phyloP scores from a whole-genome alignment of 805 yeast species.

The Scheffersomyces lignosus region DNA sequence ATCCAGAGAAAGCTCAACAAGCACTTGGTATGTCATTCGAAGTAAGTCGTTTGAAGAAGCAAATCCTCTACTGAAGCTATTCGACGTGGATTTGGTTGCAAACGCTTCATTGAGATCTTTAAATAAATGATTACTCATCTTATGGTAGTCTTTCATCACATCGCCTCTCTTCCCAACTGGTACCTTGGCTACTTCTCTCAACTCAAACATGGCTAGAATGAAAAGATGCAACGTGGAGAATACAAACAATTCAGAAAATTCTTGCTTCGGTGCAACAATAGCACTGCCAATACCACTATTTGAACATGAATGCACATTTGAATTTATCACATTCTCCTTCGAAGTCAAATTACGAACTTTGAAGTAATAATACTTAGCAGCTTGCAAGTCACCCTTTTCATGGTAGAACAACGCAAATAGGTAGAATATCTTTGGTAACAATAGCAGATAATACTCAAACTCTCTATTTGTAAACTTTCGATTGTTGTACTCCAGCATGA shows the following conservation, averaged over 20 bases:
- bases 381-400: conserved; percentile 29
- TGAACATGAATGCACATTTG: neutral
- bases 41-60: conserved; percentile 12
- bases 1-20: conserved; percentile 9
- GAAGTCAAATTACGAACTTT: conserved; percentile 26
- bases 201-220: conserved; percentile 24
- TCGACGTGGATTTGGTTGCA: conserved; percentile 11
- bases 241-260: conserved; percentile 28
- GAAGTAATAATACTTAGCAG: conserved; percentile 40
- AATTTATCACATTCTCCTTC: neutral
- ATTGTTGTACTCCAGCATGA: conserved; percentile 35
- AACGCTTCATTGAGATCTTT: conserved; percentile 16
- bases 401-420: conserved; percentile 43
- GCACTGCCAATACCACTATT: neutral
- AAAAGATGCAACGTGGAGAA: conserved; percentile 30
- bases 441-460: conserved; percentile 28
- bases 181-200: conserved; percentile 3
- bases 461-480: conserved; percentile 41
- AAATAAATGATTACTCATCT: conserved; percentile 12
- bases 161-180: conserved; percentile 1
- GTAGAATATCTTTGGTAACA: conserved; percentile 39
- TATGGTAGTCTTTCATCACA: conserved; percentile 6
- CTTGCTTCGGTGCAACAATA: neutral
- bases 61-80: conserved; percentile 18
- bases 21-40: conserved; percentile 14